These are phyloP conservation scores for Poronia punctata DNA, from an alignment of 495 filamentous ascomycete species.

Conservation along the genomic window DNA sequence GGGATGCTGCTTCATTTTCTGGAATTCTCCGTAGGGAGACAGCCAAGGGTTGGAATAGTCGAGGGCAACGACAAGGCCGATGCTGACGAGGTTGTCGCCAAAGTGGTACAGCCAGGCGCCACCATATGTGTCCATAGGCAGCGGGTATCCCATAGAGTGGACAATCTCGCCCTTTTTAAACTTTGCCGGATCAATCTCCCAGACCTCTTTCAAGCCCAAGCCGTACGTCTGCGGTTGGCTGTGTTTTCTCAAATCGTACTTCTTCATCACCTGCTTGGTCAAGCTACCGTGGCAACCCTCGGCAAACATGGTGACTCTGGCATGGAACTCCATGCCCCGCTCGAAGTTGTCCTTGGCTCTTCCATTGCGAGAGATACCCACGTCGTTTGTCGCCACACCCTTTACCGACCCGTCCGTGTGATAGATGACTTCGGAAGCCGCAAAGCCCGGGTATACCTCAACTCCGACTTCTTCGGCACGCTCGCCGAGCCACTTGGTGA, in stretches of 20 bases:
- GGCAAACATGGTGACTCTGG: conserved; percentile 83
- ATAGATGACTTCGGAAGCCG: conserved; percentile 89
- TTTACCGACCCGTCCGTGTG: conserved; percentile 76
- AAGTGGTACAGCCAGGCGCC: conserved; percentile 99
- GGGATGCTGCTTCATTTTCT: conserved; percentile 97
- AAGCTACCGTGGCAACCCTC: conserved; percentile 96
- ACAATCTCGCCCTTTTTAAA: conserved; percentile 78
- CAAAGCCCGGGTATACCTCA: conserved; percentile 96
- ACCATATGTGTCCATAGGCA: conserved; percentile 85
- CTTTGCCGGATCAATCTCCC: conserved; percentile 92
- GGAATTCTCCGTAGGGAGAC: conserved; percentile 92
- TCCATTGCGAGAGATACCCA: conserved; percentile 73
- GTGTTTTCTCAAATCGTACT: conserved; percentile 83
- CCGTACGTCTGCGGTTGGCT: conserved; percentile 93
- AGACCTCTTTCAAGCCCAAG: conserved; percentile 91
- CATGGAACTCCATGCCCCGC: conserved; percentile 97
- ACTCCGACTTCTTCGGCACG: conserved; percentile 95
- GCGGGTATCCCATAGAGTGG: conserved; percentile 91
- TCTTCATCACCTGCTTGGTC: conserved; percentile 92
- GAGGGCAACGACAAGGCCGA: conserved; percentile 88
- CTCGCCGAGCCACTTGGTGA: conserved; percentile 91
- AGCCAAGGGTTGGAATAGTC: conserved; percentile 98
- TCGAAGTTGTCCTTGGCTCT: conserved; percentile 89
- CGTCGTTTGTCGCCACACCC: conserved; percentile 94
- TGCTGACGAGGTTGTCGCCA: conserved; percentile 90